Conservation (phyloP, 1,284 basidiomycete species). For the Ustilago curta region DNA sequence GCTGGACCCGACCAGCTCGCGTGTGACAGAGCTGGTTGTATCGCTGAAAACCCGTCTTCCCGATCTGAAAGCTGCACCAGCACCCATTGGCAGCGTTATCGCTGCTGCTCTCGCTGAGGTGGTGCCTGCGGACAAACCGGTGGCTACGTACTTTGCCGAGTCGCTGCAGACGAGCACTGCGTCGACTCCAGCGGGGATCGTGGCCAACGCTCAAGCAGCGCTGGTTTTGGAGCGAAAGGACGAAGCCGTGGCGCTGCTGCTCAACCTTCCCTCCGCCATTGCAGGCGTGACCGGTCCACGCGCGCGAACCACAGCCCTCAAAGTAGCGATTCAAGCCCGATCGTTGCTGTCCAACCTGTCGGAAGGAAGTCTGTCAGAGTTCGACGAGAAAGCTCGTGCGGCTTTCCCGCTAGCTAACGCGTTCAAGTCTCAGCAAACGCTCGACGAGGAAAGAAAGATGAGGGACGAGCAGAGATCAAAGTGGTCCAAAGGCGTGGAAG, state of each 20-base stretch:
- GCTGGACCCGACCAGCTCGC: constrained; percentile 76
- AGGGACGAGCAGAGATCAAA: constrained; percentile 11
- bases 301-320: constrained; percentile 11
- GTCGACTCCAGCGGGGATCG: neutral
- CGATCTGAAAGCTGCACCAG: constrained; percentile 26
- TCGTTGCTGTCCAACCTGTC: constrained; percentile 19
- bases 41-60: constrained; percentile 73
- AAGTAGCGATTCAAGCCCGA: constrained; percentile 15
- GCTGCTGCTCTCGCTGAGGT: constrained; percentile 68
- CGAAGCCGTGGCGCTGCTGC: constrained; percentile 29
- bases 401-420: constrained; percentile 69
- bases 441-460: constrained; percentile 41
- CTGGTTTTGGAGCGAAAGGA: constrained; percentile 15
- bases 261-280: constrained; percentile 22
- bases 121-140: constrained; percentile 65
- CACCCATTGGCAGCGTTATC: constrained; percentile 69
- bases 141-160: constrained; percentile 78
- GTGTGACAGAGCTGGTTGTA: constrained; percentile 79
- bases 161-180: constrained; percentile 11
- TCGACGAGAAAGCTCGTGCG: constrained; percentile 56
- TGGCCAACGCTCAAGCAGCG: constrained; percentile 22
- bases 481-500: constrained; percentile 15
- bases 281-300: neutral
- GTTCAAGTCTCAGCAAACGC: constrained; percentile 67
- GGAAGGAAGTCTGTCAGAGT: constrained; percentile 42